Base-by-base conservation (phyloP, 23 red algal species). In the Gracilaria domingensis region DNA sequence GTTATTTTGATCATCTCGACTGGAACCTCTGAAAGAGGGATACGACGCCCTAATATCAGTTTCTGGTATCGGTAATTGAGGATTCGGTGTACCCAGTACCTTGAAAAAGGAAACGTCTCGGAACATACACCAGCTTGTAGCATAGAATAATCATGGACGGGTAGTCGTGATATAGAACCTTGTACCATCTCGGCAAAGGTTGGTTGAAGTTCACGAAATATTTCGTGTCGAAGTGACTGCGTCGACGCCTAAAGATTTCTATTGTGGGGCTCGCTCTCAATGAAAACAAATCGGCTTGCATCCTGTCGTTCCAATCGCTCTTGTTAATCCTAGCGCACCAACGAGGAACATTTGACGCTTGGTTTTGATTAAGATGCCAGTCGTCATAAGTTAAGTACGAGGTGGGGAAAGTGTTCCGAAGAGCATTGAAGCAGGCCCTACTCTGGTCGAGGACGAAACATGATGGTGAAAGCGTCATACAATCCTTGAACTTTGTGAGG, bases 41-140 rank as follows among this genome's bases (percentile, higher is more conserved):
- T 25, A 7, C 20, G 11, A 17, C 24, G 48, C 6, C 0, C 45
- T 1, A 62, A 14, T 32, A 83, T 83, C 3, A 44, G 36, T 6
- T 56, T 26, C 23, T 57, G 40, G 23, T 72, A 86, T 16, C 37
- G 38, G 11, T 25, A 14, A 35, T 69, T 86, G 6, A 57, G 4
- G 35, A 47, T 53, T 86, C 82, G 0, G 45, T 53, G 40, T 73
- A 86, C 36, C 82, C 82, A 29, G 61, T 28, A 33, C 61, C 82
- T 56, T 73, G 82, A 32, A 86, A 86, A 0, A 86, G 14, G 65
- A 74, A 86, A n/a, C 61, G 2, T 3, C 13, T 37, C 1, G 60
- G 34, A 8, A 69, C 13, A 42, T 16, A 86, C 14, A 55, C 13
- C 2, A 55, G 36, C 26, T 70, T 66, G 13, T 86, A 74, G 21